Evolutionary conservation across 1,139 yeast genomes (phyloP), one percentile per base, ranked within the genome.

Genomic region (Debaryomycetaceae sp.): DNA sequence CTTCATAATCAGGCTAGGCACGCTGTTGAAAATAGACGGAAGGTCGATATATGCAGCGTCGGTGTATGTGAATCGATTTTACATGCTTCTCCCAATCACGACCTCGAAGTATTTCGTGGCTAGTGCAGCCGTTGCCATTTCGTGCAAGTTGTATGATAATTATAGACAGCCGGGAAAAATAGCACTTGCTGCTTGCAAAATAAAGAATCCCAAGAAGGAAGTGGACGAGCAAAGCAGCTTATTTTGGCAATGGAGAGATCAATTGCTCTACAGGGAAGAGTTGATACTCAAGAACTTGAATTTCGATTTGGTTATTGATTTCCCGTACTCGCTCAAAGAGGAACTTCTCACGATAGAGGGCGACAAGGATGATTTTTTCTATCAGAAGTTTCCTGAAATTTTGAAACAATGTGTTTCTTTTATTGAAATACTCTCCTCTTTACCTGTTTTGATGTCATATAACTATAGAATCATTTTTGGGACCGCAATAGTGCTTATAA

Each of bases 211-310:
- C 1, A 53, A 60, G 13, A 56, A 57, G 42, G 52, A 57, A 3
- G 60, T 73, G 5, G 76, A 71, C 45, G 76, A 72, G 47, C 76
- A 71, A 37, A 68, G 69, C 47, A 69, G 67, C 38, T 50, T 65
- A 42, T 74, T 70, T 51, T 74, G 79, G 78, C 62, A 64, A 42
- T 74, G 78, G 78, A 52, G 76, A 36, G 78, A 74, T 54, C 78
- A 74, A 54, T 53, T 74, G 5, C 55, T 74, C 41, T 74, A 65
- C 49, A 54, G 79, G 36, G 79, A 74, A 49, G 79, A 74, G 54
- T 56, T 74, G 37, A 63, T 74, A 7, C 56, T 74, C 37, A 66
- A 68, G 50, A 60, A 65, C 35, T 59, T 74, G 39, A 70, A 72
- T 45, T 74, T 74, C 45, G 78, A 74, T 48, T 57, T 74, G 42